Base-by-base conservation (phyloP, 495 filamentous ascomycete genomes). In the Trichoderma erinaceum region DNA sequence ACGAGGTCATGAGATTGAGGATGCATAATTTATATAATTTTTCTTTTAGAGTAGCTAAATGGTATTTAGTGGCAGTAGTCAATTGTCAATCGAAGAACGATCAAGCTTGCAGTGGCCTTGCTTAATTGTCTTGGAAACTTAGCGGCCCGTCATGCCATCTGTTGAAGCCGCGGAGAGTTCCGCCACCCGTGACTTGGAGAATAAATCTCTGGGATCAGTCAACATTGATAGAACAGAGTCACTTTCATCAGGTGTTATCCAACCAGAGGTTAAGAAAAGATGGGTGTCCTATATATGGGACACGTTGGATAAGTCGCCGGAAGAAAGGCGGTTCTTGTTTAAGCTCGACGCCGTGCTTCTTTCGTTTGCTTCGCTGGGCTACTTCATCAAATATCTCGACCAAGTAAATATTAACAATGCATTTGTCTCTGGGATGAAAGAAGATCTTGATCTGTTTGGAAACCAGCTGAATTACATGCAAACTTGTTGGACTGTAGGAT, bases 401-500 rank as follows among this genome's bases (percentile, higher is more conserved):
- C 77, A 77, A 66, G 71, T 74, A 21, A 79, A 79, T 67, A 76
- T 79, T 63, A 74, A 76, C 63, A 79, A 79, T 63, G 78, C 78
- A 25, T 80, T 78, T 69, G 77, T 86, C 1, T 85, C 81, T 29
- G 85, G 85, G 1, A 84, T 87, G 75, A 86, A 88, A 66, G 86
- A 88, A 68, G 85, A 87, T 65, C 78, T 88, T 18, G 70, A 75
- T 16, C 76, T 89, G n/a, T 79, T 82, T 44, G 84, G 85, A 3
- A 85, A 83, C 64, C 74, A 89, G 70, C 69, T 82, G 56, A 81
- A 80, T 64, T 79, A 79, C 66, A 75, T 85, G 78, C 78, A 79
- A 58, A 81, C 83, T 3, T 81, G 76, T 66, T 90, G 84, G 83
- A 89, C 86, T 0, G 82, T 88, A 18, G 88, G 87, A 16, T 87